Conservation (phyloP, 768 basidiomycete genomes). For the Udeniomyces megalosporus region DNA sequence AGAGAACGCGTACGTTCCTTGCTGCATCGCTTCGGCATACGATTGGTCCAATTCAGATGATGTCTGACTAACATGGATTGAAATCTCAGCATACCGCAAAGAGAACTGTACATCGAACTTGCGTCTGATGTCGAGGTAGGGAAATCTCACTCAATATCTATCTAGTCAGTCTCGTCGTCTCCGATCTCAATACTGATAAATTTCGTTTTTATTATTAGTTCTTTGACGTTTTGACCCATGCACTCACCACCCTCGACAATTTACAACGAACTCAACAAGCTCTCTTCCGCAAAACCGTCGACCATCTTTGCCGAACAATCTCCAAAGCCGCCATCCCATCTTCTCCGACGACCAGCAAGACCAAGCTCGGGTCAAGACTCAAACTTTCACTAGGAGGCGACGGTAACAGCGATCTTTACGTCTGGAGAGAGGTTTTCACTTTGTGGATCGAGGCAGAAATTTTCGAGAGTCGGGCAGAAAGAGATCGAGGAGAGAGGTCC, state of each 20-base stretch:
- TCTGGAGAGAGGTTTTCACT: constrained; percentile 80
- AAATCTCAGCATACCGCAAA: background rate
- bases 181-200: background rate
- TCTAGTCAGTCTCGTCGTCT: background rate
- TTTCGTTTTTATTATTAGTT: constrained; percentile 33
- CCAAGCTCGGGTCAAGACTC: constrained; percentile 6
- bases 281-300: constrained; percentile 37
- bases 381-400: background rate
- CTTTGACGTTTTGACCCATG: constrained; percentile 50
- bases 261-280: constrained; percentile 37
- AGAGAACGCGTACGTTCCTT: background rate
- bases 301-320: constrained; percentile 34
- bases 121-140: constrained; percentile 15
- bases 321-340: constrained; percentile 17
- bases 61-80: no score
- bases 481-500: constrained; percentile 43
- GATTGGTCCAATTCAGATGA: no score
- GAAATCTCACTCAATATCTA: no score
- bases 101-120: constrained; percentile 14
- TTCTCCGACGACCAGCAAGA: background rate
- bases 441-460: constrained; percentile 72
- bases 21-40: no score
- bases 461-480: constrained; percentile 57
- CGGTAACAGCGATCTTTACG: constrained; percentile 49
- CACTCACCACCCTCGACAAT: constrained; percentile 38